Evolutionary conservation across 192 early-diverging fungal species (phyloP), one percentile per base, ranked within the genome.

Genomic region (Diversispora eburnea): DNA sequence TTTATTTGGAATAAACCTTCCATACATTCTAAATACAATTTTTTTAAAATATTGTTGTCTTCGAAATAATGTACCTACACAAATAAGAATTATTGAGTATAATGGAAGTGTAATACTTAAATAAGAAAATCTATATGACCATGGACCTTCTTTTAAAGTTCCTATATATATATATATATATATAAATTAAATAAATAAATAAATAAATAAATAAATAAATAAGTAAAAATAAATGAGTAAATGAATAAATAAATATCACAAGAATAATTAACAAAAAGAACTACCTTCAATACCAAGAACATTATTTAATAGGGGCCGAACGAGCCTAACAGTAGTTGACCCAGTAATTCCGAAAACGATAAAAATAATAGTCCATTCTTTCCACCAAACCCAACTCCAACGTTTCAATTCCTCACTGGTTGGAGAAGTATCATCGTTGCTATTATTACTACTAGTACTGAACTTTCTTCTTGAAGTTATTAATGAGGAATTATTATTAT

Each of bases 21-120:
- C 81, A 73, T 76, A 82, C 81, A 82, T 82, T n/a, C 81, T 69
- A 20, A 76, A 64, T 13, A 82, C 81, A 3, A 82, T 77, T 7
- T 68, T 77, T 60, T 76, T 77, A 60, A 82, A 82, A 55, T 79
- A 82, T 10, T 76, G 72, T 5, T 77, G 74, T 51, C 78, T 78
- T 54, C 81, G 72, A 25, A 75, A 75, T 45, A 82, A 33, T 17
- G 81, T 75, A 13, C 78, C 81, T 12, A 82, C 76, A 9, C 70
- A 67, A 22, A 79, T 61, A 4, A 82, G 67, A 42, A 82, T 75
- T 39, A 76, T 67, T 1, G 74, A 76, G 43, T 82, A 82, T 45
- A 82, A 77, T 2, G 81, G 81, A 3, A 82, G 52, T 0, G 81
- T 82, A 61, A 77, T 79, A 71, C 76, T 57, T 12, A 82, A 76